Evolutionary conservation across 495 filamentous ascomycete species (phyloP), one percentile per base, ranked within the genome.

Genomic region (Penicillium argentinense): DNA sequence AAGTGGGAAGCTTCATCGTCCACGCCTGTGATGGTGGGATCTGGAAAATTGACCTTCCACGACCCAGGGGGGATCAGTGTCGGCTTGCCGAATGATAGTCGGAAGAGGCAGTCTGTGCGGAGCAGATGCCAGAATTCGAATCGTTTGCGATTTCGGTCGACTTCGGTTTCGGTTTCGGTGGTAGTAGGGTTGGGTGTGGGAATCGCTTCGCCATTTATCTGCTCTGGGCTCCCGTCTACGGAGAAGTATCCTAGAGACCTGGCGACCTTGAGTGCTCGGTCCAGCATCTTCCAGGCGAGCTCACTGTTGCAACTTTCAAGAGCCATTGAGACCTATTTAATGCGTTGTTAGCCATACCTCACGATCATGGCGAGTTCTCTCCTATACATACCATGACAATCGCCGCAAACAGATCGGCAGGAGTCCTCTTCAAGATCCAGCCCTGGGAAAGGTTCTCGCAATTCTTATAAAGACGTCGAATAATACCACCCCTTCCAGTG

Each of bases 121-220:
- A 60, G 21, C 2, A 60, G 33, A 18, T 60, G 53, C 57, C 57
- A 60, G 33, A 60, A 60, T 27, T 60, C 57, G 42, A 60, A 56
- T 12, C 57, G 49, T 36, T 53, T 56, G 22, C 53, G 49, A 32
- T 60, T 60, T 11, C 42, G 33, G 5, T 53, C 47, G 11, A 56
- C 24, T 32, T 50, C 48, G 2, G 17, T 37, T 37, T 48, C 23
- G 18, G 37, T 23, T 13, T 9, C 8, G 12, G 1, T 16, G 12
- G 41, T n/a, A 17, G 18, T 5, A 4, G 17, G 13, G 2, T n/a
- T 33, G 9, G 29, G 2, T 16, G 2, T 16, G 4, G 25, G 25
- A 11, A 5, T 26, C 25, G 25, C 5, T 26, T 41, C 6, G 1
- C 2, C 18, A 21, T 42, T 14, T n/a, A 9, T 5, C 2, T 6